Evolutionary conservation across 2,329 filamentous ascomycete species (phyloP), one percentile per base, ranked within the genome.

Genomic region (Anthostomella pinea): DNA sequence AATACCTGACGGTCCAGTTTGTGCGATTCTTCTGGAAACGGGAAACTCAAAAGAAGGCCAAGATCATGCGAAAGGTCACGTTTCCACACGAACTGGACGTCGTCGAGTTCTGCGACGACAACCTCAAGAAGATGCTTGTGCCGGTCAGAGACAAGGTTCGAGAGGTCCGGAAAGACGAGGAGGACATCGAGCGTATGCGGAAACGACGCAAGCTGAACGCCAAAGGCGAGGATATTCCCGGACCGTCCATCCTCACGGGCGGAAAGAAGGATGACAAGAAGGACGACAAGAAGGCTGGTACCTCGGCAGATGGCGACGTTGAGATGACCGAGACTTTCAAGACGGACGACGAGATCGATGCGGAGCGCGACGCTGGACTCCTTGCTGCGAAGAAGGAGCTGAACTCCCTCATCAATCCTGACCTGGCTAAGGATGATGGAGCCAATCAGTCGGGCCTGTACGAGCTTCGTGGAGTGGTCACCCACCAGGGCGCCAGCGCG

Each of bases 51-150:
- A 97, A 97, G 72, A 98, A 98, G 74, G 90, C 91, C 50, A 98
- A 98, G 75, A 98, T 98, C 54, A 91, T 98, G 87, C 87, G 90
- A 60, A 98, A 97, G 68, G 93, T 98, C 39, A 91, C 88, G 0
- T 98, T 98, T 60, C 91, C 91, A 6, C 82, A 87, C 33, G 93
- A 98, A 65, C 72, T 98, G 21, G 93, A 98, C 56, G 81, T 87
- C 24, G 82, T 95, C 15, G 93, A 98, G 60, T 96, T 95, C 65
- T 98, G 93, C 65, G 91, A 90, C 9, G 90, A 97, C 17, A 84
- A 93, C 35, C 72, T 98, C 45, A 85, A 81, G 62, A 83, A 83
- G 58, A 79, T 85, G 51, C 74, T 98, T 28, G 71, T 96, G 30
- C 94, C 93, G 1, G 84, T 98, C n/a, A 81, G 93, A 41, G 93